A percentile compares a stretch with the other conserved stretches of the same genome.
Evolutionary conservation across 805 yeast species (phyloP).

Genomic region (Starmerella scarabaei): DNA sequence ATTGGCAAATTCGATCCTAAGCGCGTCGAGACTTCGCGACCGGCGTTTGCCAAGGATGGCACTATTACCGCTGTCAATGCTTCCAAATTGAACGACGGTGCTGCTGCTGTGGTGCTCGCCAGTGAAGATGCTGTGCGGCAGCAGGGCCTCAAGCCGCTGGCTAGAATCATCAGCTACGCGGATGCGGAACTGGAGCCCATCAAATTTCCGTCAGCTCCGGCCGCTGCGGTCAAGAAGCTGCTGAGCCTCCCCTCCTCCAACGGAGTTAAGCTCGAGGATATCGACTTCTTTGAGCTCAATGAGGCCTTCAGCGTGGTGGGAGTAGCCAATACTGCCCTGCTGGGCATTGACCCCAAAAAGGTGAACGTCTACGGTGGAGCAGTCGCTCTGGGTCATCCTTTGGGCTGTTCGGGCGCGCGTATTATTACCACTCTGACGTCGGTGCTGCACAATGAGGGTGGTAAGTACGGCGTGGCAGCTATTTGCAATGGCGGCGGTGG

Average conservation of each 20-base stretch:
- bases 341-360: constrained; percentile 43
- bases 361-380: constrained; percentile 94
- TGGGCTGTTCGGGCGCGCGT: constrained; percentile 95
- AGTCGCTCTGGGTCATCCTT: constrained; percentile 90
- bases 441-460: constrained; percentile 70
- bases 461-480: constrained; percentile 86
- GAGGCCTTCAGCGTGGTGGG: constrained; percentile 98
- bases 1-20: constrained; percentile 57
- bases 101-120: constrained; percentile 82
- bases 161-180: constrained; percentile 87
- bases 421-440: constrained; percentile 73
- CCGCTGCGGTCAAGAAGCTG: constrained; percentile 92
- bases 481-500: constrained; percentile 99
- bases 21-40: constrained; percentile 68
- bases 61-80: constrained; percentile 97
- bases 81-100: constrained; percentile 94
- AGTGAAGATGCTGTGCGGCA: constrained; percentile 73
- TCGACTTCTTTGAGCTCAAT: constrained; percentile 88
- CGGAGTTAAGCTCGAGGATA: constrained; percentile 44
- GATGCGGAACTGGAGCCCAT: constrained; percentile 94
- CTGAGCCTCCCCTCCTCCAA: constrained; percentile 52
- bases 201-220: constrained; percentile 92
- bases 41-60: constrained; percentile 91
- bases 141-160: constrained; percentile 76
- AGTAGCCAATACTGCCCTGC: constrained; percentile 70